Evolutionary conservation across 2,329 filamentous ascomycete species (phyloP).

Genomic region (Sporothrix globosa): DNA sequence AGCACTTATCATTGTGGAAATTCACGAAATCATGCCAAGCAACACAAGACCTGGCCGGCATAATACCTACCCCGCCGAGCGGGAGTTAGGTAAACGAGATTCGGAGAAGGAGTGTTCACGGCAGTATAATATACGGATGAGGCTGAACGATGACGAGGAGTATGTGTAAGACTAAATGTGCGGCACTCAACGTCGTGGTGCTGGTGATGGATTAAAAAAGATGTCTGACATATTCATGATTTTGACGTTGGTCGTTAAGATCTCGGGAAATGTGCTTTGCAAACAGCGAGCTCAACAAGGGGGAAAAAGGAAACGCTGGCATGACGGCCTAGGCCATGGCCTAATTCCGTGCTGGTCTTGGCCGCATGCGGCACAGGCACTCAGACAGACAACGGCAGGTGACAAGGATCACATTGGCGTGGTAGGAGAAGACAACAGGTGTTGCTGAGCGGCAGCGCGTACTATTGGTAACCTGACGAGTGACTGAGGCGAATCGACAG

Average conservation of each 20-base stretch:
- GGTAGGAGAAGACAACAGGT: neutral
- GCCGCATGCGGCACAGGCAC: neutral
- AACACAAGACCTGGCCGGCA: neutral
- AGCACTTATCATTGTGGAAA: neutral
- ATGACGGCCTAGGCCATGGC: neutral
- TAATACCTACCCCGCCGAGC: conserved; percentile 2
- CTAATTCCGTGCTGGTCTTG: neutral
- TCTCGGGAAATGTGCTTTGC: neutral
- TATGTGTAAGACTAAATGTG: neutral
- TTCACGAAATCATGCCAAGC: neutral
- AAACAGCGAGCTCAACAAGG: neutral
- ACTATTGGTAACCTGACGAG: neutral
- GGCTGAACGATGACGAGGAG: neutral
- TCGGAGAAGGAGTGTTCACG: neutral
- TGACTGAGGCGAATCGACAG: conserved; percentile 5
- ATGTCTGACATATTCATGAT: neutral
- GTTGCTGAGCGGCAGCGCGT: neutral
- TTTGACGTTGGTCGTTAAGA: neutral
- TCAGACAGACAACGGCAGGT: neutral
- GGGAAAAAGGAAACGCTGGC: neutral
- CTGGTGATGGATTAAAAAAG: neutral
- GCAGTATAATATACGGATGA: no score
- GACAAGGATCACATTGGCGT: neutral
- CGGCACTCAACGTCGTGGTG: neutral
- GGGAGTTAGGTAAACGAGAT: neutral